phyloP scores from a whole-genome alignment of 2,329 filamentous ascomycete species.

The Fusarium begoniae region DNA sequence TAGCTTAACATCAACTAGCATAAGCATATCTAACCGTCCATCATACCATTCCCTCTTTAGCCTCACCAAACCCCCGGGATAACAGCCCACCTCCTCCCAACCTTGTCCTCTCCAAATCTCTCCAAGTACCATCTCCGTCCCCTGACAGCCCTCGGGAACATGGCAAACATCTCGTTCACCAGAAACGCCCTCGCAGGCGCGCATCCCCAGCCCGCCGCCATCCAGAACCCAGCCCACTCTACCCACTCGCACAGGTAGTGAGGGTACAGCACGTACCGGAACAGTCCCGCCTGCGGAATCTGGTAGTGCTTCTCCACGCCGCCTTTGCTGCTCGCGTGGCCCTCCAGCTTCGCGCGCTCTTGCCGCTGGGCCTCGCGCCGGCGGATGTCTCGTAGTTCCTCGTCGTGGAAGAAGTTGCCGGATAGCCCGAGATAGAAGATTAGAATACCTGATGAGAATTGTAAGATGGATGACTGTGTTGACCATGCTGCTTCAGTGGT shows the following conservation, averaged over 20 bases:
- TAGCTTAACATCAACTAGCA: neutral
- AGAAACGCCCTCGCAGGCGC: slow-evolving; percentile 83
- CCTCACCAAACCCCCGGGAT: slow-evolving; percentile 61
- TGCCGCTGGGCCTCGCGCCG: slow-evolving; percentile 71
- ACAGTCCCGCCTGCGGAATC: slow-evolving; percentile 84
- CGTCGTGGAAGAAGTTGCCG: slow-evolving; percentile 89
- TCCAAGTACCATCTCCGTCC: slow-evolving; percentile 88
- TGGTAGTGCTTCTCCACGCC: slow-evolving; percentile 80
- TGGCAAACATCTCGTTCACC: slow-evolving; percentile 86
- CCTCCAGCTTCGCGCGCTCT: slow-evolving; percentile 48
- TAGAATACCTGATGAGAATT: slow-evolving; percentile 71
- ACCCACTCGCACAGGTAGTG: slow-evolving; percentile 98
- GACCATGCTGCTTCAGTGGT: slow-evolving; percentile 64
- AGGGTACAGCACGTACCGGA: slow-evolving; percentile 84
- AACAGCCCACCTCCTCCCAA: slow-evolving; percentile 78
- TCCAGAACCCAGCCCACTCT: slow-evolving; percentile 91
- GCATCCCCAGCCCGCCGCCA: slow-evolving; percentile 74
- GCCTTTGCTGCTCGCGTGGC: neutral
- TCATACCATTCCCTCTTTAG: slow-evolving; percentile 48
- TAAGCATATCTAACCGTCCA: neutral
- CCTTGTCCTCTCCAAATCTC: slow-evolving; percentile 85
- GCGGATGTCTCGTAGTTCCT: slow-evolving; percentile 87
- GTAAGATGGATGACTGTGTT: slow-evolving; percentile 50
- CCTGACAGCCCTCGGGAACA: slow-evolving; percentile 85
- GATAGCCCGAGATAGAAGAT: slow-evolving; percentile 81